Evolutionary conservation across 2,329 filamentous ascomycete genomes (phyloP).

Genomic region (Chalara sp.): DNA sequence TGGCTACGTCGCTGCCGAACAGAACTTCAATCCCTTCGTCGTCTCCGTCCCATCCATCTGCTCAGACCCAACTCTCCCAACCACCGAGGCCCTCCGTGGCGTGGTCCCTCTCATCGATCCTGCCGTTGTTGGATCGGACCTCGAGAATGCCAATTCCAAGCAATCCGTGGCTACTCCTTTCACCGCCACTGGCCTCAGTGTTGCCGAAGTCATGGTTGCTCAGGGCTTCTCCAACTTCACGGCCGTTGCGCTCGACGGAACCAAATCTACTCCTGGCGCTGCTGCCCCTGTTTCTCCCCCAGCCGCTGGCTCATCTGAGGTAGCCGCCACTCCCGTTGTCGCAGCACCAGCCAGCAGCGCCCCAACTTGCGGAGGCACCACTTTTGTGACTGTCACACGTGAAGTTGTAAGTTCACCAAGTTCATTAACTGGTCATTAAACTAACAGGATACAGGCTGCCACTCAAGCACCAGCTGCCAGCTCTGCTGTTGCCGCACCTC

Average conservation of each 20-base stretch:
- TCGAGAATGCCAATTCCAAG: slow-evolving; percentile 53
- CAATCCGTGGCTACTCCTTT: slow-evolving; percentile 47
- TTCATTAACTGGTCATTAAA: no score
- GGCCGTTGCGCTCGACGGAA: slow-evolving; percentile 28
- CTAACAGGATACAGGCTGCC: not conserved
- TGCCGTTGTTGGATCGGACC: slow-evolving; percentile 46
- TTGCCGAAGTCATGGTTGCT: slow-evolving; percentile 55
- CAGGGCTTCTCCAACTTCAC: slow-evolving; percentile 60
- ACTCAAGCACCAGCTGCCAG: slow-evolving; percentile 9
- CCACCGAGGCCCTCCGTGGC: slow-evolving; percentile 53
- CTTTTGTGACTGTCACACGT: slow-evolving; percentile 3
- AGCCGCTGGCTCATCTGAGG: slow-evolving; percentile 6
- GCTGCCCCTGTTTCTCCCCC: slow-evolving; percentile 24
- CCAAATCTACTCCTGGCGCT: slow-evolving; percentile 24
- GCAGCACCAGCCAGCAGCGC: not conserved
- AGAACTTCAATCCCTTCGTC: slow-evolving; percentile 66
- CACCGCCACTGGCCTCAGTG: slow-evolving; percentile 52
- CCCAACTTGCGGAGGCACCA: not conserved
- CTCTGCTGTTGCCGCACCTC: slow-evolving; percentile 1
- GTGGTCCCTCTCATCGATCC: slow-evolving; percentile 64
- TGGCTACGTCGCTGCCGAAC: slow-evolving; percentile 59
- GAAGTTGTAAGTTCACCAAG: slow-evolving; percentile 3
- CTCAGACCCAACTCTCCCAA: slow-evolving; percentile 54
- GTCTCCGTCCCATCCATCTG: slow-evolving; percentile 56
- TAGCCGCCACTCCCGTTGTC: not conserved